Percentiles rank a stretch among this genome's conserved stretches.
Conservation (phyloP, 306 rosid genomes). For the Leucaena leucocephala region DNA sequence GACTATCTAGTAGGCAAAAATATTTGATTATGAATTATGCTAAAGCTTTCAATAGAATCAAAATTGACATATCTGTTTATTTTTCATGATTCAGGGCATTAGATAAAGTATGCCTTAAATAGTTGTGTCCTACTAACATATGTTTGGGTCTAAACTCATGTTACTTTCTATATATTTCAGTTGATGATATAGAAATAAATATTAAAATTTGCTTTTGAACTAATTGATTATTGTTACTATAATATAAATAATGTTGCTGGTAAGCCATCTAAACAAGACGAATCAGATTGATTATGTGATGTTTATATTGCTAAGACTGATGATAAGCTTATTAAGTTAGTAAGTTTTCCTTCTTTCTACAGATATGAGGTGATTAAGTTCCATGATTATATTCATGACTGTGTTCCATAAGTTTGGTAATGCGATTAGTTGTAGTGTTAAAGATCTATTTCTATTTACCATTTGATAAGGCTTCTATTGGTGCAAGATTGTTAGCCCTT, state of each 20-base stretch:
- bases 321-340: background rate
- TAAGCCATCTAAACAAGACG: background rate
- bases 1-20: background rate
- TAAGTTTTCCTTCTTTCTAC: background rate
- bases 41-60: background rate
- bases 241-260: background rate
- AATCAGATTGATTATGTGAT: background rate
- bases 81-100: background rate
- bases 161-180: constrained; percentile 12
- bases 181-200: constrained; percentile 24
- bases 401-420: too few species aligned
- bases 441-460: too few species aligned
- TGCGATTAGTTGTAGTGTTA: too few species aligned
- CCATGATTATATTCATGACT: too few species aligned
- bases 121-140: constrained; percentile 5
- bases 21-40: constrained; percentile 8
- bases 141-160: background rate
- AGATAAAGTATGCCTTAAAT: constrained; percentile 18
- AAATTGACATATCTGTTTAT: background rate
- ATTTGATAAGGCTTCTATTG: too few species aligned
- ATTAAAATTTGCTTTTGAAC: constrained; percentile 24
- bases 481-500: too few species aligned
- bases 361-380: background rate
- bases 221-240: constrained; percentile 26
- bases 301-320: background rate